Conservation (phyloP, 805 yeast genomes). For the Teunomyces funiuensis region DNA sequence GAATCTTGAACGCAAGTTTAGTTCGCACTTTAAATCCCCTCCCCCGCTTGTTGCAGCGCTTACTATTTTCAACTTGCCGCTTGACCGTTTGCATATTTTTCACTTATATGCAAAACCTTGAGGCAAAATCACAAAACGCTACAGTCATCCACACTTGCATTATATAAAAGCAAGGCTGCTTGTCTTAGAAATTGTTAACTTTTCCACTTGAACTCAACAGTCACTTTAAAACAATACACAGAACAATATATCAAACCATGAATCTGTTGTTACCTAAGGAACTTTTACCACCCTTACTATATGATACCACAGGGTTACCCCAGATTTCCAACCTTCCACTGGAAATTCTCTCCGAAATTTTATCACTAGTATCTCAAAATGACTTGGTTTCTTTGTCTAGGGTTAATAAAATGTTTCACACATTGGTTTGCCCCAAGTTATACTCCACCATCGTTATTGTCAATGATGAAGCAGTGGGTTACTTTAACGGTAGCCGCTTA, state of each 20-base stretch:
- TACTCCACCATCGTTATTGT: slow-evolving; percentile 18
- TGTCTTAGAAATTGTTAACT: background rate
- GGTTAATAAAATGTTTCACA: slow-evolving; percentile 11
- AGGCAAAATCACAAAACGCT: slow-evolving; percentile 6
- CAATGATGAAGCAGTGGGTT: slow-evolving; percentile 10
- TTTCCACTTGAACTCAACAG: background rate
- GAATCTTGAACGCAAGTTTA: background rate
- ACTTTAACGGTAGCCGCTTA: slow-evolving; percentile 4
- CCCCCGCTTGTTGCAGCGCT: slow-evolving; percentile 5
- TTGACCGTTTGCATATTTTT: slow-evolving; percentile 1
- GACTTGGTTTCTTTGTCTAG: slow-evolving; percentile 8
- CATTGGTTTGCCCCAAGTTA: slow-evolving; percentile 12
- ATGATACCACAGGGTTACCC: slow-evolving; percentile 6
- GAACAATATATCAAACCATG: background rate
- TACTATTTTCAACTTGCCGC: slow-evolving; percentile 1
- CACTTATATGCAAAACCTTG: slow-evolving; percentile 6
- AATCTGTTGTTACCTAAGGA: background rate
- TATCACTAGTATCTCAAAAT: slow-evolving; percentile 6
- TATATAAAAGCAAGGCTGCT: background rate
- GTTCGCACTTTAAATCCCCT: background rate
- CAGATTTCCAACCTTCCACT: slow-evolving; percentile 10
- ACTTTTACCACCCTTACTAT: slow-evolving; percentile 4
- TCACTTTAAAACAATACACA: background rate
- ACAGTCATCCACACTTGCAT: slow-evolving; percentile 1
- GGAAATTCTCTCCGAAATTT: slow-evolving; percentile 9